Conservation (phyloP, 176 grass and related monocot species). For the Eremochloa ophiuroides region DNA sequence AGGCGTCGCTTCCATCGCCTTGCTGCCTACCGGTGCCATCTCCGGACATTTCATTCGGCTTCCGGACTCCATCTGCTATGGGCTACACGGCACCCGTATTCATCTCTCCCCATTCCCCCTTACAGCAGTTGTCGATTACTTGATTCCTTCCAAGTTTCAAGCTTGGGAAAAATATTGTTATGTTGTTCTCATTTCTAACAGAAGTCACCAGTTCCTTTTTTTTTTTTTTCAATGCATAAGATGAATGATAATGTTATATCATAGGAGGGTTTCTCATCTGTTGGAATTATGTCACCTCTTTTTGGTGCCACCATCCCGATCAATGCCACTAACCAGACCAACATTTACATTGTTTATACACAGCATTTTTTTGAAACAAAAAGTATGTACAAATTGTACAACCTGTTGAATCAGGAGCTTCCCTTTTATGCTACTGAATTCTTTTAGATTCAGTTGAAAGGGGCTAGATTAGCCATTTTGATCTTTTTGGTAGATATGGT, state of each 20-base stretch:
- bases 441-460: neutral
- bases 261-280: neutral
- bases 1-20: constrained; percentile 89
- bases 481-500: neutral
- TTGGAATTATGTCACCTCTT: neutral
- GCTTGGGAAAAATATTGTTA: neutral
- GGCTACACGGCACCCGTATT: constrained; percentile 84
- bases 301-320: neutral
- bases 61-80: constrained; percentile 74
- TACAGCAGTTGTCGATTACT: neutral
- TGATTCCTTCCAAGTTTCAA: neutral
- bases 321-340: neutral
- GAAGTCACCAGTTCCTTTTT: neutral
- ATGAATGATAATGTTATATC: neutral
- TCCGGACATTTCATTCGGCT: constrained; percentile 94
- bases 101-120: neutral
- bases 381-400: neutral
- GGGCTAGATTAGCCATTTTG: neutral
- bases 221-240: neutral
- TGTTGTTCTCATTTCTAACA: neutral
- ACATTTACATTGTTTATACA: neutral
- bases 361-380: neutral
- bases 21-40: constrained; percentile 74
- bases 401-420: neutral
- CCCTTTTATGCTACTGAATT: neutral